These are phyloP conservation scores for Zelopaecilomyces penicillatus DNA, from an alignment of 2,329 filamentous ascomycete genomes.

Conservation along the genomic window DNA sequence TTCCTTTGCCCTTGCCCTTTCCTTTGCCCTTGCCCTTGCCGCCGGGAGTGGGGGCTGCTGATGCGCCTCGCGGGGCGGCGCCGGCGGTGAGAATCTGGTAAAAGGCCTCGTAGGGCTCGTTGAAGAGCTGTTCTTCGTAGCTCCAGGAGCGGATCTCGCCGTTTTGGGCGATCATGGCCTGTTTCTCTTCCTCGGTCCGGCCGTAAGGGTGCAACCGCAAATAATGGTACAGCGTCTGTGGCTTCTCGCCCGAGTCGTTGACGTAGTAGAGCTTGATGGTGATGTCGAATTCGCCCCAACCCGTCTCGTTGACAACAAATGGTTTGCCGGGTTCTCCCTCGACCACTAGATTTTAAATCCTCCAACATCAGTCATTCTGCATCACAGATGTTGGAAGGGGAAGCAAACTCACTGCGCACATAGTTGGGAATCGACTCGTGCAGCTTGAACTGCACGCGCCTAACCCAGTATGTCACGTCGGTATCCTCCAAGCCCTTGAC, in stretches of 20 bases:
- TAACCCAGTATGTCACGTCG: conserved; percentile 90
- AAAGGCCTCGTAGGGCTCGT: conserved; percentile 89
- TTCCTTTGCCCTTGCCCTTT: conserved; percentile 45
- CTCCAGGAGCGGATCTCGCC: conserved; percentile 67
- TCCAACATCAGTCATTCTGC: neutral
- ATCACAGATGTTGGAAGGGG: neutral
- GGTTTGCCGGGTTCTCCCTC: conserved; percentile 61
- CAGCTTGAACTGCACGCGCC: conserved; percentile 95
- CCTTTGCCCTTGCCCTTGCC: conserved; percentile 38
- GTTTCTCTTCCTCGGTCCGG: conserved; percentile 65
- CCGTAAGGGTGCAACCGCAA: conserved; percentile 87
- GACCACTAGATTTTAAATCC: conserved; percentile 39
- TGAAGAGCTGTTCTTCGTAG: conserved; percentile 94
- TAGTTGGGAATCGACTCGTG: conserved; percentile 95
- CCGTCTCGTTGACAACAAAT: conserved; percentile 84
- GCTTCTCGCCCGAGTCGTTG: conserved; percentile 81
- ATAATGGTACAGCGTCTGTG: conserved; percentile 90
- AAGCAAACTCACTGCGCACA: conserved; percentile 54
- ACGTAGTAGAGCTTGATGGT: conserved; percentile 92
- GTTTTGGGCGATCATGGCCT: conserved; percentile 47
- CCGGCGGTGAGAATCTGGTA: conserved; percentile 78
- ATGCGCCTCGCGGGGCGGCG: conserved; percentile 44
- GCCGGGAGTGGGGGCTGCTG: conserved; percentile 15
- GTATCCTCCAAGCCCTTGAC: conserved; percentile 83
- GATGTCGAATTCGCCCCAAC: conserved; percentile 97